Evolutionary conservation across 2,329 filamentous ascomycete genomes (phyloP).

Genomic region (Boeremia exigua): DNA sequence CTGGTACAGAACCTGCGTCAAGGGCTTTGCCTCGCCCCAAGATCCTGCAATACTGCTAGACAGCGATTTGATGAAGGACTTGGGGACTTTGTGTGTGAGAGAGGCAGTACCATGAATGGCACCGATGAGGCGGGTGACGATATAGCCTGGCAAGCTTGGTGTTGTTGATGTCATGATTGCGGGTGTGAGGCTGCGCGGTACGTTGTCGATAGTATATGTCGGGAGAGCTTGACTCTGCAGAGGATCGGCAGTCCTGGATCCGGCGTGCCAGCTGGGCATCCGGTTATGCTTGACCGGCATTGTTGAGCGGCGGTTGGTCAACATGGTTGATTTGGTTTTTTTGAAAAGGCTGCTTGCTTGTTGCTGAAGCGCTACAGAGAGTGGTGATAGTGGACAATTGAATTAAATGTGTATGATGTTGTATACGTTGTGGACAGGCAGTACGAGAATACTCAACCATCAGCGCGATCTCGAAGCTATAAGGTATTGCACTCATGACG

Average conservation of each 20-base stretch:
- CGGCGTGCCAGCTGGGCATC: constrained; percentile 34
- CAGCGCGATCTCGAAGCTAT: constrained; percentile 1
- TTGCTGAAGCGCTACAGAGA: background rate
- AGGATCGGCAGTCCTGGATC: constrained; percentile 23
- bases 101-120: constrained; percentile 42
- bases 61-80: constrained; percentile 42
- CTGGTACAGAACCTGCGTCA: constrained; percentile 42
- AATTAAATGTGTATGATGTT: background rate
- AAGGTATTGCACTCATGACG: constrained; percentile 12
- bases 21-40: constrained; percentile 39
- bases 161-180: constrained; percentile 41
- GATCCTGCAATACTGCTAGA: constrained; percentile 24
- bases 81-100: constrained; percentile 43
- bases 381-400: background rate
- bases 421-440: background rate
- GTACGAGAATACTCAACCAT: background rate
- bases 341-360: background rate
- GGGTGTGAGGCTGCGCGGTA: constrained; percentile 33
- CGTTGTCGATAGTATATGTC: constrained; percentile 29
- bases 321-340: constrained; percentile 21
- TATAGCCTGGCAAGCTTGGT: constrained; percentile 34
- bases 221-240: constrained; percentile 5
- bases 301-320: constrained; percentile 46
- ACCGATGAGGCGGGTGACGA: constrained; percentile 34
- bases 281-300: constrained; percentile 40